Base-by-base conservation (phyloP, 2,329 filamentous ascomycete species). In the Aspergillus ochraceus region DNA sequence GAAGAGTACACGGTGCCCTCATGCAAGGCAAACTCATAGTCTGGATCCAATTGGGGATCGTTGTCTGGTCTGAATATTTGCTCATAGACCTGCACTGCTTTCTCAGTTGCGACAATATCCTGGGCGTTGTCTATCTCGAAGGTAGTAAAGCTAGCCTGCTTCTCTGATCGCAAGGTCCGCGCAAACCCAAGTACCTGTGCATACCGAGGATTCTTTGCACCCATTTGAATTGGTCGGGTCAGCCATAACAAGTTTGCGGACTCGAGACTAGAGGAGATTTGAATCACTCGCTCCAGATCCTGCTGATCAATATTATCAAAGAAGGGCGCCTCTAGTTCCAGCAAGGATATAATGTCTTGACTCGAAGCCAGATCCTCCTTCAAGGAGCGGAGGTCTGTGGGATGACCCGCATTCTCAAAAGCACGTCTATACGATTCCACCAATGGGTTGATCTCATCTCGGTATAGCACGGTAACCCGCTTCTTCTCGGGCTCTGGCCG, bases 101-200 rank as follows among this genome's bases (percentile, higher is more conserved):
- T 26, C 6, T n/a, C 2, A 9, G 29, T n/a, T 8, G 36, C 52
- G 17, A 42, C 17, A 17, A 14, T 6, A 46, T 45, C 8, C 12
- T 58, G 52, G 26, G 58, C 53, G 20, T 53, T 29, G 8, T 68
- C 58, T 11, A 73, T 70, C 8, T 72, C 65, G 11, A 73, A 62
- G 51, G 68, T 67, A 6, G 69, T 66, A 62, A 12, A 62, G 54
- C 11, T 14, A 39, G 6, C n/a, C 4, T n/a, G 55, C 20, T 26
- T 17, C 22, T 56, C 39, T 9, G 46, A 45, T 17, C 54, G 32
- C n/a, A 52, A 19, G 4, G 47, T 52, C 5, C 62, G 51, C 2
- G 60, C n/a, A 3, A 60, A 24, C 0, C 62, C 62, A 9, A 58
- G 49, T 0, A 54, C 45, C 9, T 62, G 32, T 61, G 68, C 57